Evolutionary conservation across 768 basidiomycete species (phyloP), one percentile per base, ranked within the genome.

Genomic region (Cyclocybe aegerita): DNA sequence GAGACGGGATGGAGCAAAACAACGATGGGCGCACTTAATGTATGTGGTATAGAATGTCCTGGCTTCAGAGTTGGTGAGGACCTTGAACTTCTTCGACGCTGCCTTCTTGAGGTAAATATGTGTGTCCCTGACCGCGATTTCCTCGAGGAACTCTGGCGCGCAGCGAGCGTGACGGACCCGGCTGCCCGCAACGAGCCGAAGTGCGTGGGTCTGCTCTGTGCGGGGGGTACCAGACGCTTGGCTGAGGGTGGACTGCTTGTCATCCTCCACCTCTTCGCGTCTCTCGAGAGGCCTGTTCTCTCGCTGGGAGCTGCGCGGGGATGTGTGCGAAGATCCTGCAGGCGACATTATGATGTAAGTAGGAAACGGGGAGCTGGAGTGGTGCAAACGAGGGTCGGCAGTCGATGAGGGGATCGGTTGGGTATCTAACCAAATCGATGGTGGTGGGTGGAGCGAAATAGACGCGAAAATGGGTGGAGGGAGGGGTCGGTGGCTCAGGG

Each of bases 141-240:
- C 69, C 49, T 73, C 70, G 57, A 79, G 55, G 53, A 75, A 79
- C 56, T 76, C 78, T 12, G 76, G 73, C 8, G 70, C 55, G 53
- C 77, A 79, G 48, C 66, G 65, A 15, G 70, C 72, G 36, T 72
- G 73, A 44, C 75, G 73, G 34, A 71, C 68, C 42, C 69, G 61
- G 46, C 67, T 67, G 47, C 71, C 71, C 34, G 71, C 60, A 58
- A 70, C 62, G 39, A 56, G 61, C 33, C 62, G 60, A 41, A 74
- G 63, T 16, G 63, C 59, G 23, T 70, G 41, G 40, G 60, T 60
- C 30, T 60, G 52, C 10, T 61, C 65, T 15, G 50, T 55, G 40
- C 60, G 57, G 32, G 64, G 54, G 36, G 54, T 45, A 11, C 59
- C 60, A 23, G 63, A 65, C 32, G 59, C 61, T 34, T 58, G 61